Conservation (phyloP, 768 basidiomycete genomes). For the Kwoniella pini region DNA sequence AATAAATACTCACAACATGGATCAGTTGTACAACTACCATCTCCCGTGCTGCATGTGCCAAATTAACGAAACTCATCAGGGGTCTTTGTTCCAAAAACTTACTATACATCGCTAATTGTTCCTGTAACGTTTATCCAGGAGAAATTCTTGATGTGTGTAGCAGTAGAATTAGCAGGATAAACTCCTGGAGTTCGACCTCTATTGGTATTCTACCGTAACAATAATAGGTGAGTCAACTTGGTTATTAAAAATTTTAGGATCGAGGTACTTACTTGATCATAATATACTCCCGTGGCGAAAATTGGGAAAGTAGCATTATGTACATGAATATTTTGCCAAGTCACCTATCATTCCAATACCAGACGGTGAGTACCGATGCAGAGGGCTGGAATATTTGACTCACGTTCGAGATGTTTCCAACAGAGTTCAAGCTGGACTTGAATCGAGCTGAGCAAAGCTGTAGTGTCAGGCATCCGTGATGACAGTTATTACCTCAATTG, state of each 20-base stretch:
- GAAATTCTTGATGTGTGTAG: conserved; percentile 29
- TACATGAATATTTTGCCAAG: conserved; percentile 30
- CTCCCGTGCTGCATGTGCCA: conserved; percentile 5
- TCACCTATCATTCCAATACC: not conserved
- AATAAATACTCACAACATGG: conserved; percentile 17
- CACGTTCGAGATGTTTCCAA: conserved; percentile 26
- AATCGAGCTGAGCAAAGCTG: conserved; percentile 14
- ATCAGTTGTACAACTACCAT: conserved; percentile 17
- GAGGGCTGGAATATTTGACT: not conserved
- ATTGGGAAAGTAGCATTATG: conserved; percentile 31
- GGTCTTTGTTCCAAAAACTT: not conserved
- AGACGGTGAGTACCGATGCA: not conserved
- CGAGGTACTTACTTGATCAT: conserved; percentile 15
- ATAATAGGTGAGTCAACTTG: not conserved
- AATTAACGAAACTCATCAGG: not conserved
- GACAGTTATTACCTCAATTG: no score
- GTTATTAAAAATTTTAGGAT: not conserved
- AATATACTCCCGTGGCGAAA: conserved; percentile 28
- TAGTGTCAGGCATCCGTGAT: no score
- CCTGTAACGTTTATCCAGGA: conserved; percentile 23
- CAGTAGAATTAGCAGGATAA: conserved; percentile 18
- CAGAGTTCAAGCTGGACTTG: conserved; percentile 25
- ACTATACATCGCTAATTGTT: conserved; percentile 27
- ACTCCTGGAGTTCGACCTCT: conserved; percentile 20
- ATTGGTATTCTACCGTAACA: conserved; percentile 22